These are phyloP conservation scores for Trametes cingulata DNA, from an alignment of 768 basidiomycete genomes.

Conservation along the genomic window DNA sequence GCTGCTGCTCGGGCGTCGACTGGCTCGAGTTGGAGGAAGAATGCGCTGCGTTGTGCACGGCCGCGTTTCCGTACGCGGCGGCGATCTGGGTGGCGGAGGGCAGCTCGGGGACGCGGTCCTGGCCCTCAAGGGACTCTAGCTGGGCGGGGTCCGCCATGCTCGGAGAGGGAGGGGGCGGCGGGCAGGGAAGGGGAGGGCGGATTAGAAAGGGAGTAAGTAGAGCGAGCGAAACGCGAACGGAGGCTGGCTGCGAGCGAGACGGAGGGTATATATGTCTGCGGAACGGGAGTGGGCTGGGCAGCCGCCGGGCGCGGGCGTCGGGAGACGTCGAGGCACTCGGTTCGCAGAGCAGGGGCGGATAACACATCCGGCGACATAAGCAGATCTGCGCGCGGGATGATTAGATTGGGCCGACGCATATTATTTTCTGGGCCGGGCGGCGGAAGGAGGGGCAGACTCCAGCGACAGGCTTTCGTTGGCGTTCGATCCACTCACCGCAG, in stretches of 20 bases:
- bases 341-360: background rate
- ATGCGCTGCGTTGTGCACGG: conserved; percentile 10
- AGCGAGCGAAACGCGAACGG: background rate
- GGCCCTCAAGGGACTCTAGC: conserved; percentile 18
- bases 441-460: no score
- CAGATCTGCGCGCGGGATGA: background rate
- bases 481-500: no score
- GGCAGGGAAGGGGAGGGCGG: background rate
- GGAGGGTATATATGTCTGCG: background rate
- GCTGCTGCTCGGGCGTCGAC: background rate
- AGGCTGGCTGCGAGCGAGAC: no score
- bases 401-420: no score
- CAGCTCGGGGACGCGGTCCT: conserved; percentile 21
- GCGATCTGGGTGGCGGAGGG: conserved; percentile 16
- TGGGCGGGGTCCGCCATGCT: conserved; percentile 22
- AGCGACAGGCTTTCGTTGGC: no score
- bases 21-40: background rate
- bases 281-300: background rate
- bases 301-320: background rate
- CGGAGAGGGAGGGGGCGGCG: background rate
- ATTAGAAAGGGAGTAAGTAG: background rate
- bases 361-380: background rate
- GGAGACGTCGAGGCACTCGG: background rate
- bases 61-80: conserved; percentile 18
- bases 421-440: no score